A percentile compares a stretch with the other conserved stretches of the same genome.
phyloP scores from a whole-genome alignment of 768 basidiomycete species.

The Boletus barrowsii region DNA sequence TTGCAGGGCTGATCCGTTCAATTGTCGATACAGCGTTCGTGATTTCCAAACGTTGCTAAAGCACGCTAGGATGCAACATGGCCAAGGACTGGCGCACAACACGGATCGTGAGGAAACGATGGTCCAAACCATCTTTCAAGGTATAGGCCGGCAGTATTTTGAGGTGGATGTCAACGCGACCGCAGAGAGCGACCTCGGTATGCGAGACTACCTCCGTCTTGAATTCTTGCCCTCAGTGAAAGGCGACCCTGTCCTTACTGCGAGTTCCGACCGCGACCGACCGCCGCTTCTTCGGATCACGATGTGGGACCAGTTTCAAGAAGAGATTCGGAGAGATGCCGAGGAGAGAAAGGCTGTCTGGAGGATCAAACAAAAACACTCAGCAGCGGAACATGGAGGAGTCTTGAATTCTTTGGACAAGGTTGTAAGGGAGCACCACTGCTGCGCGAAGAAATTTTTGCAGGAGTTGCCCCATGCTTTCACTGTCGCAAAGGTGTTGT shows the following conservation, averaged over 20 bases:
- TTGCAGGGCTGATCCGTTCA: not conserved
- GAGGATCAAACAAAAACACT: too few species aligned
- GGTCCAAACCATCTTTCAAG: not conserved
- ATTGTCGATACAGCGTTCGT: slow-evolving; percentile 1
- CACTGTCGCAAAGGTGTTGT: too few species aligned
- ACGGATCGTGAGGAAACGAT: not conserved
- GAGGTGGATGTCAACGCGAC: not conserved
- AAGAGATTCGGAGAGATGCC: too few species aligned
- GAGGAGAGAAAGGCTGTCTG: too few species aligned
- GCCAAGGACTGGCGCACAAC: not conserved
- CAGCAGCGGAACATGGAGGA: too few species aligned
- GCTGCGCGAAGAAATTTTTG: too few species aligned
- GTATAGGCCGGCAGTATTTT: not conserved
- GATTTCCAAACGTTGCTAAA: not conserved
- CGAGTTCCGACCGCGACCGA: too few species aligned
- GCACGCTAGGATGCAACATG: not conserved
- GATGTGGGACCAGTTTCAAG: too few species aligned
- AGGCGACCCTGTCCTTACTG: not conserved
- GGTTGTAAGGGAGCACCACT: too few species aligned
- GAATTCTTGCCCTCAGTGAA: not conserved
- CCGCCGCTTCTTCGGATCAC: too few species aligned
- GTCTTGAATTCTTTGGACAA: too few species aligned
- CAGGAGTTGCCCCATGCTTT: too few species aligned
- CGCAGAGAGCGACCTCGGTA: not conserved
- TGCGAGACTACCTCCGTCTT: not conserved